Evolutionary conservation across 805 yeast genomes (phyloP), one percentile per base, ranked within the genome.

Genomic region (Brettanomyces naardenensis): DNA sequence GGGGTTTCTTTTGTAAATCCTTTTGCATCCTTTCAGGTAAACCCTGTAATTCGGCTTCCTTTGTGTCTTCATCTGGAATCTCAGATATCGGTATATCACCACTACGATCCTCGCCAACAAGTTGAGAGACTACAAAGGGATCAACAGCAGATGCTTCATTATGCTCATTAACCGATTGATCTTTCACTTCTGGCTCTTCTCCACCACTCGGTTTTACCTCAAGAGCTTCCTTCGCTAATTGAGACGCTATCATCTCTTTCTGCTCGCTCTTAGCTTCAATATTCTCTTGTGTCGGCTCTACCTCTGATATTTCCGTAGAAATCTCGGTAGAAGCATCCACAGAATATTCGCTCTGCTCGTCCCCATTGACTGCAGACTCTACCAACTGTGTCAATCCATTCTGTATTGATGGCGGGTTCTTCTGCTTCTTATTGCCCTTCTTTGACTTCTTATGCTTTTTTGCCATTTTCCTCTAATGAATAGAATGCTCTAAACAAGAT

Each of bases 371-470:
- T 6, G n/a, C 13, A 11, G 30, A 11, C 6, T 27, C 30, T 6
- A 11, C 6, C 13, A 14, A 14, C 15, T 27, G 7, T 9, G 30
- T 6, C 6, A 11, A 11, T 3, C 15, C 13, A 6, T 6, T 11
- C 30, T 11, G 30, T 7, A 7, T 27, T 14, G 30, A 27, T n/a
- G n/a, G n/a, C n/a, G 35, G 31, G 29, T 30, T 37, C 33, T 34
- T 22, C 28, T 20, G 21, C 37, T 43, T 39, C 35, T 9, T 28
- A 9, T 28, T n/a, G 15, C 20, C 23, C 29, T 33, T 33, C 28
- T 19, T 33, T n/a, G 36, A n/a, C 20, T 22, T 33, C 29, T 25
- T 33, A 11, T 20, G 28, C 28, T 33, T 33, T 22, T n/a, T 33
- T 14, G 19, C 27, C 36, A 33, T 33, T 23, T 23, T 23, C 11